These are phyloP conservation scores for Alternaria gansuensis DNA, from an alignment of 2,329 filamentous ascomycete genomes.

Conservation along the genomic window DNA sequence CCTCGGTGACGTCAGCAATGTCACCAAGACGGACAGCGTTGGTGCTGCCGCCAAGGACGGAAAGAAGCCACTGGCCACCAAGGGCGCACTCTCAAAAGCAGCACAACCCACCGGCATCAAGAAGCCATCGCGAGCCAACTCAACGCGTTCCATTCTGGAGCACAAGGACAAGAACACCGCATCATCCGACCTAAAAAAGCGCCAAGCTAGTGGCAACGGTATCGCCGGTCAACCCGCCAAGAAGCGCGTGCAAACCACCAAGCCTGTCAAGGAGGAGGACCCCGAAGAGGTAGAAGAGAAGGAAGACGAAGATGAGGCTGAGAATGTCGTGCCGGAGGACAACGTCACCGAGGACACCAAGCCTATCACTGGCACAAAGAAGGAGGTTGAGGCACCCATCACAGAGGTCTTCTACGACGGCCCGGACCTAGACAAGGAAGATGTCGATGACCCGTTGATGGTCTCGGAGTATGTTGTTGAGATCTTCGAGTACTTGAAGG, in stretches of 20 bases:
- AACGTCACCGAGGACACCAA: slow-evolving; percentile 58
- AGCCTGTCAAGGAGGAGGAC: slow-evolving; percentile 63
- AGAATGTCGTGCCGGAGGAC: slow-evolving; percentile 65
- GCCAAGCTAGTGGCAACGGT: slow-evolving; percentile 75
- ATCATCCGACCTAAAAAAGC: slow-evolving; percentile 75
- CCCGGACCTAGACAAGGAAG: slow-evolving; percentile 80
- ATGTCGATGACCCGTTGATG: slow-evolving; percentile 94
- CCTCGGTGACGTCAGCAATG: slow-evolving; percentile 94
- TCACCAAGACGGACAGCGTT: slow-evolving; percentile 73
- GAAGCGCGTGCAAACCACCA: slow-evolving; percentile 68
- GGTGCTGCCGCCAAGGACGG: slow-evolving; percentile 58
- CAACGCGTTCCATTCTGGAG: slow-evolving; percentile 69
- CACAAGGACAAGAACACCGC: slow-evolving; percentile 75
- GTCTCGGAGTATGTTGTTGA: slow-evolving; percentile 96
- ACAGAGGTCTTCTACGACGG: slow-evolving; percentile 46
- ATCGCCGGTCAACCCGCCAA: slow-evolving; percentile 71
- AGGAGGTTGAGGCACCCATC: slow-evolving; percentile 34
- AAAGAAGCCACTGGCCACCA: slow-evolving; percentile 74
- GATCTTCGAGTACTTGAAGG: slow-evolving; percentile 94
- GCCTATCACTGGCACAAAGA: slow-evolving; percentile 31
- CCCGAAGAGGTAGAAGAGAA: slow-evolving; percentile 61
- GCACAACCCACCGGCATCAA: slow-evolving; percentile 81
- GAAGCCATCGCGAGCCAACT: slow-evolving; percentile 70
- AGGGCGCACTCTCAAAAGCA: slow-evolving; percentile 78
- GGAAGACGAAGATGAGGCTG: slow-evolving; percentile 59